These are phyloP conservation scores for bread wheat (Triticum aestivum) DNA, from an alignment of 176 grass and related monocot genomes.

Conservation along the genomic window IWGSC_CS_RefSeq_v2.1 NC_057794.1:57185929-57186428, in stretches of 20 bases:
- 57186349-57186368: too few relatives aligned
- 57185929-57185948: not conserved
- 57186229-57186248: not conserved
- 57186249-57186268: too few relatives aligned
- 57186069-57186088: slow-evolving; percentile 44
- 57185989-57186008: slow-evolving; percentile 8
- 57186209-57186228: slow-evolving; percentile 50
- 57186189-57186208: slow-evolving; percentile 63
- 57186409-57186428: too few relatives aligned
- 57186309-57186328: too few relatives aligned
- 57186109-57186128: slow-evolving; percentile 46
- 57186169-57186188: slow-evolving; percentile 39
- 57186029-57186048: slow-evolving; percentile 35
- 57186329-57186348: too few relatives aligned
- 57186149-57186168: too few relatives aligned
- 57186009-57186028: slow-evolving; percentile 54
- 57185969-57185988: slow-evolving; percentile 39
- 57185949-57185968: not conserved
- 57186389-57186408: too few relatives aligned
- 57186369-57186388: too few relatives aligned
- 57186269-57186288: too few relatives aligned
- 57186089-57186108: slow-evolving; percentile 56
- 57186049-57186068: slow-evolving; percentile 39
- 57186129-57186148: too few relatives aligned
- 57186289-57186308: too few relatives aligned